Evolutionary conservation across 2,329 filamentous ascomycete genomes (phyloP).

Genomic region (Colletotrichum navitas): DNA sequence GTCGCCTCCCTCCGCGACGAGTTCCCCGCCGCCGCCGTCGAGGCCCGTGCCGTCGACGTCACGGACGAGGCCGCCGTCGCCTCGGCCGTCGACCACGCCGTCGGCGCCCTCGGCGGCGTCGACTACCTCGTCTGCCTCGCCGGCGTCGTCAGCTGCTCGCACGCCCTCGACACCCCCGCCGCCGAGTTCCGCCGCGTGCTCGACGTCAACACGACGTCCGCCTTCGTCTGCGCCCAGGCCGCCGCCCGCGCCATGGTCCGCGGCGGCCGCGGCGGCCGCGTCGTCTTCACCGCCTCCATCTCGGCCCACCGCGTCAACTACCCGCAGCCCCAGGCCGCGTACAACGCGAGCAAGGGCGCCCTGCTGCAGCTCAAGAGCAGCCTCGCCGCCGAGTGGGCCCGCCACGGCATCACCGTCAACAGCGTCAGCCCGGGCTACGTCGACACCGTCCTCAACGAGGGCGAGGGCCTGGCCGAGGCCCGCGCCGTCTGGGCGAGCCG

Average conservation of each 20-base stretch:
- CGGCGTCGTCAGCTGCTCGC: constrained; percentile 73
- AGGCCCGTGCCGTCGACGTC: constrained; percentile 68
- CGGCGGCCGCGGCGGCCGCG: constrained; percentile 66
- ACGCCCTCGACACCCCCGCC: constrained; percentile 70
- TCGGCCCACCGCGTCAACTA: constrained; percentile 78
- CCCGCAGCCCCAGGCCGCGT: constrained; percentile 78
- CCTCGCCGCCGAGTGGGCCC: constrained; percentile 80
- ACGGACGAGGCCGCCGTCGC: constrained; percentile 66
- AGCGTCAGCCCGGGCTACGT: constrained; percentile 81
- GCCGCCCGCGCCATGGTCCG: constrained; percentile 65
- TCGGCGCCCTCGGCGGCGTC: constrained; percentile 74
- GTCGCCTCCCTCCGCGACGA: constrained; percentile 62
- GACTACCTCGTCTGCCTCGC: constrained; percentile 72
- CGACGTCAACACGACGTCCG: constrained; percentile 79
- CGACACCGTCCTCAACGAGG: constrained; percentile 80
- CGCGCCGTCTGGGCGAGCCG: constrained; percentile 68
- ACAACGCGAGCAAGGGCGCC: constrained; percentile 80
- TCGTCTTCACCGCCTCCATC: constrained; percentile 76
- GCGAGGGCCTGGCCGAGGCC: constrained; percentile 66
- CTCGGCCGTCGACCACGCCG: constrained; percentile 67
- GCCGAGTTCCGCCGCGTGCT: constrained; percentile 73
- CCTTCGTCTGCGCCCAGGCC: constrained; percentile 78
- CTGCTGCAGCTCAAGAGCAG: constrained; percentile 73
- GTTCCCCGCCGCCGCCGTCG: constrained; percentile 67
- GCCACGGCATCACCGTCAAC: constrained; percentile 78